Evolutionary conservation across 306 rosid genomes (phyloP).

Genomic region (Luffa aegyptiaca): DNA sequence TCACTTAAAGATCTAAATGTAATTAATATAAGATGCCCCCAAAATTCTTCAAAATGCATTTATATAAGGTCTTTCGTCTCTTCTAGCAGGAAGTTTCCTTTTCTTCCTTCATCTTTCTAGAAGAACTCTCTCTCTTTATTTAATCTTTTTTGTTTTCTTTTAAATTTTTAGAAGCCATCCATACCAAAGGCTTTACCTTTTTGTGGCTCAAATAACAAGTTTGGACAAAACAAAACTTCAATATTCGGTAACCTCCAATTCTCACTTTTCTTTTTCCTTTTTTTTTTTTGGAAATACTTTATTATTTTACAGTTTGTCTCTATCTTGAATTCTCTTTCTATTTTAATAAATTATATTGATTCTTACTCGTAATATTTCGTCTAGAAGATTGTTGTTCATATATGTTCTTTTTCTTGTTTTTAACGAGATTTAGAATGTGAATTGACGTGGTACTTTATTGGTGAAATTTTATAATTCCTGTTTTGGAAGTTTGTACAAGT

Average conservation of each 20-base stretch:
- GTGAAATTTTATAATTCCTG: too few species aligned
- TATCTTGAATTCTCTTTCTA: background rate
- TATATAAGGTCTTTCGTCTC: background rate
- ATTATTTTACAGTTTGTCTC: background rate
- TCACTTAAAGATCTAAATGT: background rate
- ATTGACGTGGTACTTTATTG: background rate
- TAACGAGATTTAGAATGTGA: background rate
- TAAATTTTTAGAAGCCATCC: background rate
- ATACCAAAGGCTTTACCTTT: background rate
- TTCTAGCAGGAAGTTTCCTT: background rate
- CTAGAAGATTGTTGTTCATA: background rate
- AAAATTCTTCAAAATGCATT: background rate
- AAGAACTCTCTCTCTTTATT: background rate
- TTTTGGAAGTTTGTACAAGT: background rate
- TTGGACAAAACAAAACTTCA: constrained; percentile 1
- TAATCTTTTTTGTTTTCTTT: too few species aligned
- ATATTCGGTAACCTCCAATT: background rate
- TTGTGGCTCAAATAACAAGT: background rate
- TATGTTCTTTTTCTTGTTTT: background rate
- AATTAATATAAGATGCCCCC: background rate
- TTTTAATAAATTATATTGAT: background rate
- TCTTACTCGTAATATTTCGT: background rate
- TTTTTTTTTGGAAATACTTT: background rate
- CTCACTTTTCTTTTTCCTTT: background rate
- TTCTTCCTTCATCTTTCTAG: background rate